Evolutionary conservation across 2,329 filamentous ascomycete species (phyloP).

Genomic region (Talaromyces amestolkiae): DNA sequence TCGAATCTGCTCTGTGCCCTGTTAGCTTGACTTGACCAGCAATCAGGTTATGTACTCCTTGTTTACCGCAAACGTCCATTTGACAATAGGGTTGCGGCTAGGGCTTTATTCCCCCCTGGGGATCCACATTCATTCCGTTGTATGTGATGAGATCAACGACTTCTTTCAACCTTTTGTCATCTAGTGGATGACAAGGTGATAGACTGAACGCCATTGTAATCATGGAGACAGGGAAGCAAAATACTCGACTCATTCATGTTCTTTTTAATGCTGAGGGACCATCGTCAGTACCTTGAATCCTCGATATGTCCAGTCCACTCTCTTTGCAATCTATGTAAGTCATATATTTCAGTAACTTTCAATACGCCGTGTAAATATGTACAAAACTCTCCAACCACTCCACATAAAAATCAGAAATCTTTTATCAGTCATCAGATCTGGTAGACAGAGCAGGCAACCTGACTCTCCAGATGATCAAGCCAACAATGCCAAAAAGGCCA

Average conservation of each 20-base stretch:
- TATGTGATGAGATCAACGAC: background rate
- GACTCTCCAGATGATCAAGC: slow-evolving; percentile 19
- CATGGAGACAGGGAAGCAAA: background rate
- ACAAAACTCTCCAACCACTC: background rate
- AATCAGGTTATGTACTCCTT: background rate
- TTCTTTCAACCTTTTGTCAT: background rate
- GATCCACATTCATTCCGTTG: background rate
- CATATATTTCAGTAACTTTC: background rate
- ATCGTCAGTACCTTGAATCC: background rate
- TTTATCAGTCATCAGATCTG: slow-evolving; percentile 7
- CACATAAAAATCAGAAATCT: background rate
- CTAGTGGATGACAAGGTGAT: background rate
- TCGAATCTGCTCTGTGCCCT: background rate
- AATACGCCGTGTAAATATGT: too few relatives aligned
- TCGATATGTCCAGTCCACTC: background rate
- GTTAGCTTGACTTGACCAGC: background rate
- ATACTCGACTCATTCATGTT: background rate
- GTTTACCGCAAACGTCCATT: slow-evolving; percentile 6
- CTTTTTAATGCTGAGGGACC: background rate
- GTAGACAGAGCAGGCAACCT: slow-evolving; percentile 5
- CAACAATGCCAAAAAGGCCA: slow-evolving; percentile 29
- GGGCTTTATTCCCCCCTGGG: background rate
- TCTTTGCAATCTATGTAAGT: background rate
- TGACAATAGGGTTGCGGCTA: background rate
- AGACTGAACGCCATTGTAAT: background rate